Conservation (phyloP, 2,329 filamentous ascomycete genomes). For the Fusarium sambucinum region DNA sequence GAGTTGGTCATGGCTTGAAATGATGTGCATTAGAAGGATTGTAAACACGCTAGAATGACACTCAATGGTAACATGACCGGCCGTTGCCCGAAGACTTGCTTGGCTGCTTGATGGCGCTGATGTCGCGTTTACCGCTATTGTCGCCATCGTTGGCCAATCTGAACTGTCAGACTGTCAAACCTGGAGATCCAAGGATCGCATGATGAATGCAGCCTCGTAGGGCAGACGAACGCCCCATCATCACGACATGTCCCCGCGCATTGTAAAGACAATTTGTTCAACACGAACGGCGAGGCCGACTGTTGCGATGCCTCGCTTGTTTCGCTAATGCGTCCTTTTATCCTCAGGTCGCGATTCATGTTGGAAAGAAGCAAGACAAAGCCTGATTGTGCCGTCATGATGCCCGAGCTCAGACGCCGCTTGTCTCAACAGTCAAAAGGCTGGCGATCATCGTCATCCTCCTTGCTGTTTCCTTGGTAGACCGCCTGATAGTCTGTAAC, state of each 20-base stretch:
- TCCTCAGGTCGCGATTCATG: constrained; percentile 1
- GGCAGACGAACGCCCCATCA: background rate
- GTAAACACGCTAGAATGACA: constrained; percentile 31
- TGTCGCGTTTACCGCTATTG: background rate
- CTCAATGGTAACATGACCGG: background rate
- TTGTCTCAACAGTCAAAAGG: constrained; percentile 7
- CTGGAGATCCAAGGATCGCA: background rate
- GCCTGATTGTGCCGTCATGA: constrained; percentile 10
- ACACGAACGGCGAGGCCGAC: background rate
- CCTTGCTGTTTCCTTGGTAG: background rate
- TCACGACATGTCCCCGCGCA: background rate
- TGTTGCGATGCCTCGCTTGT: constrained; percentile 9
- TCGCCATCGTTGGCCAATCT: background rate
- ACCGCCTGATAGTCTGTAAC: background rate
- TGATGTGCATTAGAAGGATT: constrained; percentile 37
- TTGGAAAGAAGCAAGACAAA: constrained; percentile 1
- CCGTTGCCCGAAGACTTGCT: background rate
- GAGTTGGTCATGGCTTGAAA: constrained; percentile 20
- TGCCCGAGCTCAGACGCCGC: constrained; percentile 18
- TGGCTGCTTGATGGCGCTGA: background rate
- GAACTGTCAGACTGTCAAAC: constrained; percentile 9
- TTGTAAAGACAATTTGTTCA: background rate
- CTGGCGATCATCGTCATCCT: constrained; percentile 15
- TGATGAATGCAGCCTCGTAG: background rate
- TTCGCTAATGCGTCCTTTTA: constrained; percentile 1